Base-by-base conservation (phyloP, 306 rosid species). In the Dryas octopetala region DNA sequence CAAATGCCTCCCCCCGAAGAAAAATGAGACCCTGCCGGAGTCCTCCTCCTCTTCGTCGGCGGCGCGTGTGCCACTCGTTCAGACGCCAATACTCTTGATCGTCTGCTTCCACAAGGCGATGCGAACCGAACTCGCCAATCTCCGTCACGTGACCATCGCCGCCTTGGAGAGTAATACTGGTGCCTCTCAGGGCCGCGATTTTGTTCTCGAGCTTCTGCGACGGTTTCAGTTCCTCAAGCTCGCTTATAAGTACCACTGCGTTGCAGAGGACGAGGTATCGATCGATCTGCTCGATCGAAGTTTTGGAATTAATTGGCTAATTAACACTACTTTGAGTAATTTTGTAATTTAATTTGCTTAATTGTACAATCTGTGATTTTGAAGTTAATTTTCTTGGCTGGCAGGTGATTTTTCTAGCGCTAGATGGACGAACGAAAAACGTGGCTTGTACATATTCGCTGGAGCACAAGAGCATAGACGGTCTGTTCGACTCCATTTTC, bases 231-330 rank as follows among this genome's bases (percentile, higher is more conserved):
- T 92, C 82, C 83, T 95, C 45, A 86, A 88, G 74, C 78, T 95
- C 62, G 93, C 81, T 79, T 78, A 68, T 8, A 75, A 88, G 80
- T 90, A 89, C 78, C 99, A 92, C 76, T 85, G 90, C 28, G 88
- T 87, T 49, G 89, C 96, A 0, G 98, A 95, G 78, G 97, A 95
- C 54, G 97, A 90, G 98, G 98, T 89, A 41, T 4, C 23, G 23
- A 23, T 23, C 23, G 23, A 23, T 32, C 1, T 15, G n/a, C 38
- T 0, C 10, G 45, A 32, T 32, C 3, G 38, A 32, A 32, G 38
- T 32, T 32, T 32, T 1, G 38, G 38, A 61, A 61, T 38, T 61
- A 9, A 9, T 9, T 23, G 23, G 12, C 45, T 32, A 5, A 61
- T 7, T 23, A 57, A 32, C 10, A 61, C 12, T 26, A 9, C 7